Conservation (phyloP, 495 filamentous ascomycete genomes). For the Podospora sp. region DNA sequence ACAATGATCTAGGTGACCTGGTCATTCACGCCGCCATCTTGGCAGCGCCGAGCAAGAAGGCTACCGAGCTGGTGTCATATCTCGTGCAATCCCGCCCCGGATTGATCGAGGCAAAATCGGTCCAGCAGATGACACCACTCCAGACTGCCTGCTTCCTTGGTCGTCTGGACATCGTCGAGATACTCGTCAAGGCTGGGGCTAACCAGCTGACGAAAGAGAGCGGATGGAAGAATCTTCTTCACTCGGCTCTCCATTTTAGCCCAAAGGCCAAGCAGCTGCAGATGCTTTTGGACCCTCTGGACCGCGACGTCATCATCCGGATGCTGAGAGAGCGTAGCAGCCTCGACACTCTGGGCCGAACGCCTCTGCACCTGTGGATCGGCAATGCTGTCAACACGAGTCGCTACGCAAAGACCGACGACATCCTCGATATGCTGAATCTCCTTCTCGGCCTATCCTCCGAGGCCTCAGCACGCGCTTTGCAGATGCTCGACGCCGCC, state of each 20-base stretch:
- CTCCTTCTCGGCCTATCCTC: slow-evolving; percentile 56
- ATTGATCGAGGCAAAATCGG: slow-evolving; percentile 59
- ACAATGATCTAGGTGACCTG: slow-evolving; percentile 53
- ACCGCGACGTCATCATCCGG: slow-evolving; percentile 44
- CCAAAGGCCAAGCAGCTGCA: slow-evolving; percentile 38
- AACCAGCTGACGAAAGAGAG: slow-evolving; percentile 61
- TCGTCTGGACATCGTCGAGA: slow-evolving; percentile 54
- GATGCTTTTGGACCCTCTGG: slow-evolving; percentile 55
- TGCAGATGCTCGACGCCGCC: slow-evolving; percentile 64
- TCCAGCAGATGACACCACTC: slow-evolving; percentile 61
- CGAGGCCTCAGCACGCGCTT: slow-evolving; percentile 44
- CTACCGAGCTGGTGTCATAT: slow-evolving; percentile 60
- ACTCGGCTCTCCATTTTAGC: slow-evolving; percentile 49
- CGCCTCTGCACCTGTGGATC: slow-evolving; percentile 46
- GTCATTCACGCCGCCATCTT: slow-evolving; percentile 68
- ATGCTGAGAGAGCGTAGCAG: slow-evolving; percentile 46
- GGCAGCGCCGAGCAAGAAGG: slow-evolving; percentile 38
- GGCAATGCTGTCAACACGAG: background rate
- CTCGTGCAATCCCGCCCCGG: slow-evolving; percentile 59
- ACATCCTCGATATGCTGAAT: slow-evolving; percentile 34
- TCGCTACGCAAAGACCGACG: slow-evolving; percentile 12
- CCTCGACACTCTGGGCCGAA: slow-evolving; percentile 38
- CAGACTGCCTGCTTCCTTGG: slow-evolving; percentile 57
- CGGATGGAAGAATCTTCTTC: slow-evolving; percentile 61
- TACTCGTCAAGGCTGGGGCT: slow-evolving; percentile 65